phyloP scores from a whole-genome alignment of 83 land plant species.

The Thuja plicata region DNA sequence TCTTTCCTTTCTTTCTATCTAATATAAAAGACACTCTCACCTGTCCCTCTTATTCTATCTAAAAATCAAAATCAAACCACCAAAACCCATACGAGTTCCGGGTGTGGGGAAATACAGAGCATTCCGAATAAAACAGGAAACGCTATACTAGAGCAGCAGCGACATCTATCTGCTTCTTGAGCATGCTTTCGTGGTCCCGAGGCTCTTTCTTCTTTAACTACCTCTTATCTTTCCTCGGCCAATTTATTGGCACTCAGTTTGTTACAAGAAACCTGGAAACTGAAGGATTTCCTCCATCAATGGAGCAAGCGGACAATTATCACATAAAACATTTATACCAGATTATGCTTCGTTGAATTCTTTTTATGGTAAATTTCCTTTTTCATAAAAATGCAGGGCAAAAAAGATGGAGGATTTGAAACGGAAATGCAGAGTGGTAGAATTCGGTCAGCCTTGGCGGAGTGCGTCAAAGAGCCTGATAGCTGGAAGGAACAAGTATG shows the following conservation, averaged over 20 bases:
- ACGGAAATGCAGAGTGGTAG: not conserved
- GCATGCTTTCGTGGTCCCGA: not conserved
- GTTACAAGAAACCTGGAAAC: not conserved
- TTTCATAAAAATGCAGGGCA: not conserved
- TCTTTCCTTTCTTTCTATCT: too few species aligned
- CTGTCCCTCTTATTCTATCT: too few species aligned
- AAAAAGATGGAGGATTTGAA: not conserved
- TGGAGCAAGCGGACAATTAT: not conserved
- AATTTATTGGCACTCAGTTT: not conserved
- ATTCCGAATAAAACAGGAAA: not conserved
- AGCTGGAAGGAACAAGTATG: not conserved
- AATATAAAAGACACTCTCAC: too few species aligned
- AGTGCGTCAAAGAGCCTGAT: not conserved
- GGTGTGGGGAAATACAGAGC: too few species aligned
- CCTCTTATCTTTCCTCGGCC: not conserved
- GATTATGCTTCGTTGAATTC: not conserved
- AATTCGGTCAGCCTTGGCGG: not conserved
- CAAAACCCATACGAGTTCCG: too few species aligned
- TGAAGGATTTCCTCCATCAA: not conserved
- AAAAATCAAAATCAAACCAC: too few species aligned
- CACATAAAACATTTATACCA: not conserved
- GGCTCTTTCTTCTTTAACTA: not conserved
- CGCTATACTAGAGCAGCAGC: not conserved
- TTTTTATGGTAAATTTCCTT: not conserved
- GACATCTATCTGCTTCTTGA: not conserved